phyloP scores from a whole-genome alignment of 306 rosid species.

The Acmispon strigosus region DNA sequence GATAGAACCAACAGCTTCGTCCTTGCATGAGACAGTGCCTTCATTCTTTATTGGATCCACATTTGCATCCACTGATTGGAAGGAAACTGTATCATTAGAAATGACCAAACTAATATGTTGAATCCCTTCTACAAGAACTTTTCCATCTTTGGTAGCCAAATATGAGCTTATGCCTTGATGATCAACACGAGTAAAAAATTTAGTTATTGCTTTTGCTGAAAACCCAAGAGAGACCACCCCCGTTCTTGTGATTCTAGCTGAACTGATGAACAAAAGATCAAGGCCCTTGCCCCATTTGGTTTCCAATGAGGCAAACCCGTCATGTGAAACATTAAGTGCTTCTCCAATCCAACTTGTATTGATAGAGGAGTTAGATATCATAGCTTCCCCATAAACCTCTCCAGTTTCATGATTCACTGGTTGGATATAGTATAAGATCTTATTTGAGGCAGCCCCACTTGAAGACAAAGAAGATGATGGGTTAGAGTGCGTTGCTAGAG shows the following conservation, averaged over 20 bases:
- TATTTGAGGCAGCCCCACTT: neutral
- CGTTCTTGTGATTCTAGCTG: slow-evolving; percentile 25
- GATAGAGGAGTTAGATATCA: neutral
- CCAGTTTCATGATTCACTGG: slow-evolving; percentile 35
- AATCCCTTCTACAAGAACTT: slow-evolving; percentile 32
- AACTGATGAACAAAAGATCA: slow-evolving; percentile 27
- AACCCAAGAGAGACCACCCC: slow-evolving; percentile 41
- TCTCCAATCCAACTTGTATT: slow-evolving; percentile 24
- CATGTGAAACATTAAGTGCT: slow-evolving; percentile 7
- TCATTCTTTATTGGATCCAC: slow-evolving; percentile 6
- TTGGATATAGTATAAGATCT: slow-evolving; percentile 19
- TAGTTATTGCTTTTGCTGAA: slow-evolving; percentile 9
- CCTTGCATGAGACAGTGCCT: slow-evolving; percentile 31
- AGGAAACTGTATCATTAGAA: slow-evolving; percentile 14
- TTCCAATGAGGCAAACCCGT: slow-evolving; percentile 34
- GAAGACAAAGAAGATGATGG: slow-evolving; percentile 8
- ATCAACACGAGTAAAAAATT: slow-evolving; percentile 9
- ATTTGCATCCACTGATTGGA: slow-evolving; percentile 25
- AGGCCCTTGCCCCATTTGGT: slow-evolving; percentile 23
- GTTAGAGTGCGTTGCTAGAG: slow-evolving; percentile 41
- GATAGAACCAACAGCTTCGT: slow-evolving; percentile 15
- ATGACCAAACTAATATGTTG: slow-evolving; percentile 10
- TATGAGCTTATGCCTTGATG: slow-evolving; percentile 25
- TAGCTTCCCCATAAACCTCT: slow-evolving; percentile 32
- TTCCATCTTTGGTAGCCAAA: slow-evolving; percentile 36